These are phyloP conservation scores for Rhizoctonia solani DNA, from an alignment of 1,284 basidiomycete genomes.

Conservation along the genomic window DNA sequence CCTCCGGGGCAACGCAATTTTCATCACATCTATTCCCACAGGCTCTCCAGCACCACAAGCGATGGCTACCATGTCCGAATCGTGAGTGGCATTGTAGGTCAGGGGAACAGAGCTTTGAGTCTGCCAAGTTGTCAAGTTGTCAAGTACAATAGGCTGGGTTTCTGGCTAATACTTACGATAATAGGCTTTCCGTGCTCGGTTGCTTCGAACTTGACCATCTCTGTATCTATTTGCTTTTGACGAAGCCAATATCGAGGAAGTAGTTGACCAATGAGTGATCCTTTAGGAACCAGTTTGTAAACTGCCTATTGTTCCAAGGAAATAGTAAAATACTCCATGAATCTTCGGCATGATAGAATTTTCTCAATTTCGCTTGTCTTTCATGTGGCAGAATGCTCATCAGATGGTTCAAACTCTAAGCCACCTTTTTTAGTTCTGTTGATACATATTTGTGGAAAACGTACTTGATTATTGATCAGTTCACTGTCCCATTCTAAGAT, in stretches of 20 bases:
- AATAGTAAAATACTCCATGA: constrained; percentile 63
- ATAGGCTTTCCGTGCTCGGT: constrained; percentile 74
- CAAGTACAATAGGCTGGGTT: background rate
- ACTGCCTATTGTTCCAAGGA: background rate
- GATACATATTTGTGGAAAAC: background rate
- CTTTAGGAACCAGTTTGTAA: constrained; percentile 48
- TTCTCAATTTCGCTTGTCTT: constrained; percentile 49
- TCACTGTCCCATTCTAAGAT: constrained; percentile 2
- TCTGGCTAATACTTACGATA: constrained; percentile 53
- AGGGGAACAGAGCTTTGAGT: constrained; percentile 54
- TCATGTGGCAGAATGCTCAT: constrained; percentile 4
- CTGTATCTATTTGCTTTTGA: constrained; percentile 55
- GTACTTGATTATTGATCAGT: background rate
- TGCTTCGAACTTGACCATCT: constrained; percentile 55
- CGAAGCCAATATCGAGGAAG: constrained; percentile 64
- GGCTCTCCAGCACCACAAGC: constrained; percentile 54
- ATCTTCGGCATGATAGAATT: constrained; percentile 70
- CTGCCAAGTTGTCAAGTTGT: constrained; percentile 48
- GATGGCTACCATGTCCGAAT: constrained; percentile 70
- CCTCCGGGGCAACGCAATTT: constrained; percentile 61
- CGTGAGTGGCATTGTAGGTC: constrained; percentile 80
- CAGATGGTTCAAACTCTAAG: background rate
- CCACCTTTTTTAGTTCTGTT: background rate
- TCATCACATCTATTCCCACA: constrained; percentile 80
- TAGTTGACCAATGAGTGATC: constrained; percentile 71